Evolutionary conservation across 2,329 filamentous ascomycete genomes (phyloP), one percentile per base, ranked within the genome.

Genomic region (Phaeophleospora eucalypticola): DNA sequence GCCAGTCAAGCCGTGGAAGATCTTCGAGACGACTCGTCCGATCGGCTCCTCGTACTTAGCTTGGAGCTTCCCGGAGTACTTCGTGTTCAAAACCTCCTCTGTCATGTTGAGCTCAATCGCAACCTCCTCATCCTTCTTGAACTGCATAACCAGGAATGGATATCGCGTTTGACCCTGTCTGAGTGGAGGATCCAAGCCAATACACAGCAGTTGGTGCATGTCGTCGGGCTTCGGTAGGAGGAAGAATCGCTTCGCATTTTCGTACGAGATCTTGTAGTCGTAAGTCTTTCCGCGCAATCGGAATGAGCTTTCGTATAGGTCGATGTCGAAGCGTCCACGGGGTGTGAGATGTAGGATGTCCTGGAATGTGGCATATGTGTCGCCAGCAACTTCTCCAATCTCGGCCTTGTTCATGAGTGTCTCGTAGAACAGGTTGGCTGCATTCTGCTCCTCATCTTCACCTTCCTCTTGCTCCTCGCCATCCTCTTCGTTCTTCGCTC

Each of bases 191-290:
- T 98, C 93, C 29, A 98, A 77, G 44, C 94, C 93, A 56, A 98
- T 85, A 54, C 89, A 91, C 56, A 98, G 88, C 74, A 98, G 86
- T 57, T 87, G 90, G 67, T 98, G 93, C 60, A 93, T 82, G 58
- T 98, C 93, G 67, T 98, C 93, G n/a, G 93, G 93, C 73, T 98
- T 98, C 39, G 93, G 93, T 4, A 98, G 82, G 21, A 97, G 81
- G 83, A 98, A 96, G 67, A 97, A 97, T 69, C 97, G 97, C 77
- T 98, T 98, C 72, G 97, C 89, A 41, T 85, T 83, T 48, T 96
- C 88, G 71, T 96, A 98, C 68, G 96, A 89, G 57, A 98, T 97
- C 80, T 98, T 98, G 82, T 98, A 98, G 74, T 98, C 94, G 76
- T 98, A 98, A 18, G 93, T 98, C 74, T 98, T 98, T 63, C 93